Evolutionary conservation across 495 filamentous ascomycete species (phyloP), one percentile per base, ranked within the genome.

Genomic region (Tetracladium setigerum): DNA sequence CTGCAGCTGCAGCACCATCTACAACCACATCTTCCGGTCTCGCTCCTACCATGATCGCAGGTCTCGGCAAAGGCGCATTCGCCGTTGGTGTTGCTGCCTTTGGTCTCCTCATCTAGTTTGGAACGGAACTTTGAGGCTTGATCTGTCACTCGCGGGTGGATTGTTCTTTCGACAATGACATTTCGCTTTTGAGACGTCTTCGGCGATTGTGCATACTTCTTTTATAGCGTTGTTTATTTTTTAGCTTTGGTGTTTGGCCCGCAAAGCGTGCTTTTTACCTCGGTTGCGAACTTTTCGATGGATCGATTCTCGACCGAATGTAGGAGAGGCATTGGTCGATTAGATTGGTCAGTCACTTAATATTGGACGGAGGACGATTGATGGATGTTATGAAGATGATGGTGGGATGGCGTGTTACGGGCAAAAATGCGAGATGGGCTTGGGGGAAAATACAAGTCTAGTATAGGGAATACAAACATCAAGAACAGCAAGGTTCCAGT

Each of bases 1-100:
- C 46, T 13, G 24, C 58, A 39, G 50, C 49, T 19, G 30, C 52
- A 5, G 44, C 52, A 14, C 54, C 53, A 14, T 24, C 49, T 8
- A 15, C 43, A 16, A 45, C 18, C 17, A 40, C 58, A 9, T 54
- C 58, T 11, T 47, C 49, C 7, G 59, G 41, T 18, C 63, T 58
- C 27, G 58, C 61, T 52, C 58, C 60, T 13, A 60, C 65, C 4
- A 63, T 62, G 39, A 54, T 46, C 18, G 39, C 53, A 30, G 47
- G 53, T 16, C 53, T 62, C 34, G 67, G 65, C 35, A 62, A 62
- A 39, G 61, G 63, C 16, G 63, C 58, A 16, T 53, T 66, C 1
- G 67, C 60, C 27, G 64, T 58, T 24, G 66, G 62, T 52, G 47
- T 62, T 18, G 61, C 63, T 41, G 65, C 62, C 19, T 60, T 63